Evolutionary conservation across 2,329 filamentous ascomycete species (phyloP).

Genomic region (Aspergillus sp.): DNA sequence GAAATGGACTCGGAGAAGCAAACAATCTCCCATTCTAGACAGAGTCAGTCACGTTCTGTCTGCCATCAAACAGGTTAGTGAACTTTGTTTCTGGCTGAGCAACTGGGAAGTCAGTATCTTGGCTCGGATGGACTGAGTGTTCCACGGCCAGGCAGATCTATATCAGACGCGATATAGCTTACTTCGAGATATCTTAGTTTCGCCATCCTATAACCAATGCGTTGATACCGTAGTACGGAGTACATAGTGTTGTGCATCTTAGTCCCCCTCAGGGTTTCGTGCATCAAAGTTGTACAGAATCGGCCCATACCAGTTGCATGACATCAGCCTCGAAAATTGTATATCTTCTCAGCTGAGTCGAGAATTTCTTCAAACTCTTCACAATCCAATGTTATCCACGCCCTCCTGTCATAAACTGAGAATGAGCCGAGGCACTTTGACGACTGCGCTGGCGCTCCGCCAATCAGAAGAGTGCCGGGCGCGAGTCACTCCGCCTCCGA

Average conservation of each 20-base stretch:
- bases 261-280: background rate
- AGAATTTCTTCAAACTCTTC: background rate
- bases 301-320: background rate
- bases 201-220: too few species aligned
- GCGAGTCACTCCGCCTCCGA: slow-evolving; percentile 4
- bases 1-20: background rate
- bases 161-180: background rate
- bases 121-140: background rate
- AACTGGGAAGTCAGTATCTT: too few species aligned
- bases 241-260: background rate
- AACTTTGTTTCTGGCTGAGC: background rate
- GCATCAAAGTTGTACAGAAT: background rate
- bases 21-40: background rate
- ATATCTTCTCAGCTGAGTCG: background rate
- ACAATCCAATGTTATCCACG: background rate
- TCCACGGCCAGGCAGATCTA: background rate
- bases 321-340: background rate
- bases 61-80: background rate
- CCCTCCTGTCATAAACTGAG: background rate
- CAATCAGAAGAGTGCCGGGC: slow-evolving; percentile 7
- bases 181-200: background rate
- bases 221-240: too few species aligned
- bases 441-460: slow-evolving; percentile 6
- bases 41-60: background rate
- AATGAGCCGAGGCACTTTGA: slow-evolving; percentile 18